Evolutionary conservation across 441 rosid species (phyloP), one percentile per base, ranked within the genome.

Genomic region (Adansonia rubrostipa): DNA sequence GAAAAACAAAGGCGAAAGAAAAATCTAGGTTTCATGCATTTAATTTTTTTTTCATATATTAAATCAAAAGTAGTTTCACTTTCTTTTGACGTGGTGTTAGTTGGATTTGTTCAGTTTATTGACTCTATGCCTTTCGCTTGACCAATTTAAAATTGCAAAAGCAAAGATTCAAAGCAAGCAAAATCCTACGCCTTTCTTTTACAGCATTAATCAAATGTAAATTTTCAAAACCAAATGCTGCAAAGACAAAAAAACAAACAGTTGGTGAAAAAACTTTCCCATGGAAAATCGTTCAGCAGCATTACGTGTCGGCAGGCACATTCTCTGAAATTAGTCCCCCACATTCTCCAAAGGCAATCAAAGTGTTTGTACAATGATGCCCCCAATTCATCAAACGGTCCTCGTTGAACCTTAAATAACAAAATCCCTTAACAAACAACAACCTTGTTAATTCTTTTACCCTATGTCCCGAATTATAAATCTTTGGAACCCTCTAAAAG

Each of bases 21-120:
- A 65, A 65, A 14, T 40, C 1, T 40, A 11, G 48, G 9, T 33
- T 36, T 42, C 48, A 65, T 64, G 69, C 68, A 28, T 14, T 64
- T 64, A 13, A 64, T 33, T 10, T 64, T 4, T 1, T 36, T 22
- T 62, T 5, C n/a, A 24, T 62, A 9, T 11, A 14, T 22, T 48
- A 14, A 6, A 33, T 2, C 9, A 15, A 72, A 36, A 14, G 24
- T 51, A 33, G 13, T 22, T 17, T 17, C 33, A 53, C 15, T 9
- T 70, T 8, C 47, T 24, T 45, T 28, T 24, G 20, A 42, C 40
- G 58, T 19, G 60, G 63, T 56, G 42, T 14, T n/a, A 73, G 78
- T 76, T 71, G 77, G 72, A 71, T 51, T 68, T 65, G 54, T 77
- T 80, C 63, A 15, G 56, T 60, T 14, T 42, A 24, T 68, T 66